Conservation (phyloP, 495 filamentous ascomycete species). For the Trichoderma virens region DNA sequence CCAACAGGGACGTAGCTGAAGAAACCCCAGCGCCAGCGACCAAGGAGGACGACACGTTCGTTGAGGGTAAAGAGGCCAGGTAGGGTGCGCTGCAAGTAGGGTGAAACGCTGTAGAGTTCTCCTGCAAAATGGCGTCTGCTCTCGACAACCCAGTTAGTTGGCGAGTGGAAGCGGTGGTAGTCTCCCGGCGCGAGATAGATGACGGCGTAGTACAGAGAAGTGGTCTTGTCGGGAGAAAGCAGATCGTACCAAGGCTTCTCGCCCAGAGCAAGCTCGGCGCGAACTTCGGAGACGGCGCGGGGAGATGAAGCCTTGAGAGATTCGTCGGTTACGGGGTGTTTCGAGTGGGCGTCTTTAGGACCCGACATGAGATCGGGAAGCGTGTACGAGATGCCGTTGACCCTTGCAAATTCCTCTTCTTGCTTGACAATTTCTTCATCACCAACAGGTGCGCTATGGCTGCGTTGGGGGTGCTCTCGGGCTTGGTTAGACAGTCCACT, state of each 20-base stretch:
- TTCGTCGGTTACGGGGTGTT: constrained; percentile 29
- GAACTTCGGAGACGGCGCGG: constrained; percentile 69
- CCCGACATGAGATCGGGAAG: constrained; percentile 84
- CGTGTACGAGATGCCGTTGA: constrained; percentile 97
- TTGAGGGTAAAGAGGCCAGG: constrained; percentile 94
- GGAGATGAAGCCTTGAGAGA: constrained; percentile 48
- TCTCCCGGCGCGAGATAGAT: constrained; percentile 98
- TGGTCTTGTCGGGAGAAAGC: constrained; percentile 45
- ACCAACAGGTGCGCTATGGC: constrained; percentile 15
- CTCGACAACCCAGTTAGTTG: constrained; percentile 88
- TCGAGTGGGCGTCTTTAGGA: constrained; percentile 18
- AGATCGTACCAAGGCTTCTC: constrained; percentile 74
- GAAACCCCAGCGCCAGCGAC: constrained; percentile 95
- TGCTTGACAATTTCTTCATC: constrained; percentile 61
- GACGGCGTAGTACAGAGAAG: constrained; percentile 84
- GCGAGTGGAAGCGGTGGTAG: constrained; percentile 97
- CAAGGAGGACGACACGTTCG: constrained; percentile 88
- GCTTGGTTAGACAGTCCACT: constrained; percentile 18
- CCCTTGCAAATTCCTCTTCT: constrained; percentile 86
- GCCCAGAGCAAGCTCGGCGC: constrained; percentile 69
- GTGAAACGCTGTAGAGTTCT: constrained; percentile 89
- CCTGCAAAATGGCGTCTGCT: constrained; percentile 90
- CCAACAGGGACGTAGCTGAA: constrained; percentile 94
- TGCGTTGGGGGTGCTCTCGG: constrained; percentile 14
- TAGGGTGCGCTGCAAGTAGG: constrained; percentile 84